Conservation (phyloP, 441 rosid genomes). For the Omphalea diandra region DNA sequence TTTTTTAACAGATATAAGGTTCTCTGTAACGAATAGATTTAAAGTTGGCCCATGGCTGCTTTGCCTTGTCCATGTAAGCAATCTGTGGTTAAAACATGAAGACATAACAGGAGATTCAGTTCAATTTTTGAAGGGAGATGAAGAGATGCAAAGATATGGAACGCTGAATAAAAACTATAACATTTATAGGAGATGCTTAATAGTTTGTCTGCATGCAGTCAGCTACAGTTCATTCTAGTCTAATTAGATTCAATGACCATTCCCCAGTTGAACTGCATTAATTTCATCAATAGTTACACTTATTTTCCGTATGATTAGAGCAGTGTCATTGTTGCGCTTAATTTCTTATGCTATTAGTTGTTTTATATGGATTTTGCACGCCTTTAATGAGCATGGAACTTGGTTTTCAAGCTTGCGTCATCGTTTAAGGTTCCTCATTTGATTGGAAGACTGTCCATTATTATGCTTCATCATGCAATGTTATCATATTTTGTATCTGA, state of each 20-base stretch:
- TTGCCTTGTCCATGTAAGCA: not conserved
- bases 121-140: too few relatives aligned
- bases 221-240: not conserved
- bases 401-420: not conserved
- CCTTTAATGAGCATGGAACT: not conserved
- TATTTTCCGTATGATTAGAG: not conserved
- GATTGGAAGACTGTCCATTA: not conserved
- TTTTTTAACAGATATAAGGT: too few relatives aligned
- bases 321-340: not conserved
- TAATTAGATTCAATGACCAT: not conserved
- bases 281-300: not conserved
- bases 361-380: not conserved
- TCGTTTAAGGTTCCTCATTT: not conserved
- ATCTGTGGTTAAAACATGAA: not conserved
- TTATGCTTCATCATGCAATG: slow-evolving; percentile 4
- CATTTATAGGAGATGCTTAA: too few relatives aligned
- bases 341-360: not conserved
- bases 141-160: too few relatives aligned
- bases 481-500: not conserved
- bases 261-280: not conserved
- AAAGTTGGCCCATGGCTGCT: not conserved
- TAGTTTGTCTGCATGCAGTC: not conserved
- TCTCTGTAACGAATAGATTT: too few relatives aligned
- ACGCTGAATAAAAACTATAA: too few relatives aligned
- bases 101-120: too few relatives aligned